A percentile compares a stretch with the other conserved stretches of the same genome.
These are phyloP conservation scores for Salix caprea DNA, from an alignment of 345 rosid species.

Conservation along the genomic window DNA sequence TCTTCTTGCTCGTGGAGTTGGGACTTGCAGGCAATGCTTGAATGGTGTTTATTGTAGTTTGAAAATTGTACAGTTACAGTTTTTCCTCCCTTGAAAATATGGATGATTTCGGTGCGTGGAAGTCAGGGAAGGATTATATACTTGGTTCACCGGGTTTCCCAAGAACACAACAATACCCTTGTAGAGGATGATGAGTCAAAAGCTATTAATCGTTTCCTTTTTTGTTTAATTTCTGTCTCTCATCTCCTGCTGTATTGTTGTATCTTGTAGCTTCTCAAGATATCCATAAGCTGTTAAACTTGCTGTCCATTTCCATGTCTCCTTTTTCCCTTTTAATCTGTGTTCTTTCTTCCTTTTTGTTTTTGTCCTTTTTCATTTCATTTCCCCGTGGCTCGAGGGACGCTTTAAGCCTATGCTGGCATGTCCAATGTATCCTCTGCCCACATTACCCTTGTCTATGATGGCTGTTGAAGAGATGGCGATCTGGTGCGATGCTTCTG, in stretches of 20 bases:
- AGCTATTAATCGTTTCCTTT: not conserved
- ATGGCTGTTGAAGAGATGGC: slow-evolving; percentile 31
- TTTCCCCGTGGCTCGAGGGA: slow-evolving; percentile 30
- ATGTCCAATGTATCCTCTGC: slow-evolving; percentile 24
- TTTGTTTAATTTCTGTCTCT: not conserved
- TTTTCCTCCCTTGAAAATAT: not conserved
- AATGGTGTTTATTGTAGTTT: not conserved
- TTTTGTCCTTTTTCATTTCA: slow-evolving; percentile 11
- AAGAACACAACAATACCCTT: not conserved
- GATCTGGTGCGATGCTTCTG: slow-evolving; percentile 31
- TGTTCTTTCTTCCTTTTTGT: slow-evolving; percentile 1
- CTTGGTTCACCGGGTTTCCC: not conserved
- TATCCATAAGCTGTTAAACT: slow-evolving; percentile 18
- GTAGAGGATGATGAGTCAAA: not conserved
- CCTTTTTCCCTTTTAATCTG: slow-evolving; percentile 18
- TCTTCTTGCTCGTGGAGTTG: not conserved
- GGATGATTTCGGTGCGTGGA: not conserved
- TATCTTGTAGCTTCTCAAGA: slow-evolving; percentile 6
- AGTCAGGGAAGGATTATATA: not conserved
- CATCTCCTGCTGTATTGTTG: not conserved
- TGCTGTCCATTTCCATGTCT: slow-evolving; percentile 12
- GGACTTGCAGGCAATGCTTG: not conserved
- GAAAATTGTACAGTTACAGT: not conserved
- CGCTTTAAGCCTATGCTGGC: slow-evolving; percentile 34
- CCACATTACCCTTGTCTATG: slow-evolving; percentile 29